Conservation (phyloP, 2,329 filamentous ascomycete genomes). For the Pseudogymnoascus sp. region DNA sequence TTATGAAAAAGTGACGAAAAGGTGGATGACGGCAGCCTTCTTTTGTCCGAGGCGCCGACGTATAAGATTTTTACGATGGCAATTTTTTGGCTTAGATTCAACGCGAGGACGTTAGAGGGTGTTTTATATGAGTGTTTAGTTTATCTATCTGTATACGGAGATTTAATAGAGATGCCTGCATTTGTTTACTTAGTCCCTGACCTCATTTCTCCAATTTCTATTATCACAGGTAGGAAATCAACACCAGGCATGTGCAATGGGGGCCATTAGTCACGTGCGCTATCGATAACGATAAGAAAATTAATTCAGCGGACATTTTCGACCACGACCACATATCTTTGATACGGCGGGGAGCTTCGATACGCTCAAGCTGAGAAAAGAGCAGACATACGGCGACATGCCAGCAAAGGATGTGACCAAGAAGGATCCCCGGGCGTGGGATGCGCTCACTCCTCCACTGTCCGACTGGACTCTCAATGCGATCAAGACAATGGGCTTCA, state of each 20-base stretch:
- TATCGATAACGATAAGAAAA: conserved; percentile 9
- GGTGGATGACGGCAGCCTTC: conserved; percentile 2
- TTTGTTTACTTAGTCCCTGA: conserved; percentile 1
- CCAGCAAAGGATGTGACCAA: conserved; percentile 22
- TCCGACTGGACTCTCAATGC: conserved; percentile 83
- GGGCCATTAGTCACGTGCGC: background rate
- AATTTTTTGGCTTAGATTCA: background rate
- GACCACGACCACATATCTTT: conserved; percentile 7
- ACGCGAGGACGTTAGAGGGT: background rate
- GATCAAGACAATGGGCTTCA: conserved; percentile 74
- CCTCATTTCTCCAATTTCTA: background rate
- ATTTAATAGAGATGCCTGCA: background rate
- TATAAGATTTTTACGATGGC: background rate
- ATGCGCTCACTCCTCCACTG: conserved; percentile 58
- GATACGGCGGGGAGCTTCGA: conserved; percentile 1
- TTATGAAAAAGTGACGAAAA: background rate
- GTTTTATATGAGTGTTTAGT: background rate
- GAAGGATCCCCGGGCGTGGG: conserved; percentile 51
- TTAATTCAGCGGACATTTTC: conserved; percentile 6
- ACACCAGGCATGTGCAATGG: background rate
- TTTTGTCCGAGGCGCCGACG: background rate
- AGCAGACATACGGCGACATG: background rate
- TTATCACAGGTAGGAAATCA: background rate
- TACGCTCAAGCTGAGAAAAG: background rate
- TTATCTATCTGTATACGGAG: background rate